phyloP scores from a whole-genome alignment of 1,284 basidiomycete genomes.

The Cutaneotrichosporon cutaneum region DNA sequence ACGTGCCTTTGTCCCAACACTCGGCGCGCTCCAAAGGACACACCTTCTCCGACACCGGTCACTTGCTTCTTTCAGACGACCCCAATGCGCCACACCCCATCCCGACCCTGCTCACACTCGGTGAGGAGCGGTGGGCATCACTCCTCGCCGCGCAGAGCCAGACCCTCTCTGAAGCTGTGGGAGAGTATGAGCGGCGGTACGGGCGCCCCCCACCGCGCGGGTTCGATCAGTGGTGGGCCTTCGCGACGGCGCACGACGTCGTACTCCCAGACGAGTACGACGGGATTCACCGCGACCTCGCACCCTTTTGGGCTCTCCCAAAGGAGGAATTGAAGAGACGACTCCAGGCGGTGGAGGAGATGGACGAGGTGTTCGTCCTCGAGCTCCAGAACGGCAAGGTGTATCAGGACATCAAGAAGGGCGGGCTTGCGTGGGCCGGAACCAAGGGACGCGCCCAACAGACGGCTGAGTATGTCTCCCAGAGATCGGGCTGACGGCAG shows the following conservation, averaged over 20 bases:
- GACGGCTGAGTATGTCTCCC: conserved; percentile 27
- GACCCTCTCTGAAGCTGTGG: conserved; percentile 68
- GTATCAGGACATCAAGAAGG: conserved; percentile 35
- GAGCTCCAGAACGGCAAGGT: conserved; percentile 35
- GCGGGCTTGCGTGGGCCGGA: conserved; percentile 46
- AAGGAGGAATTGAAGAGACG: conserved; percentile 68
- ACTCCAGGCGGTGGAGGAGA: conserved; percentile 57
- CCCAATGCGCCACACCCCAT: conserved; percentile 65
- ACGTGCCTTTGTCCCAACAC: background rate
- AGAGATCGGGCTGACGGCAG: conserved; percentile 19
- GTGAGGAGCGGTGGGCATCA: conserved; percentile 66
- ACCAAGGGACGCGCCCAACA: conserved; percentile 42
- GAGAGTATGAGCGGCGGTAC: conserved; percentile 74
- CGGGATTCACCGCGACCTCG: conserved; percentile 70
- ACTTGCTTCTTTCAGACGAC: conserved; percentile 41
- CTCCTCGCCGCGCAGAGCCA: conserved; percentile 70
- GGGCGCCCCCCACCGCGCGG: conserved; percentile 74
- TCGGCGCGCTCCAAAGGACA: conserved; percentile 23
- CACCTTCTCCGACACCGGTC: conserved; percentile 44
- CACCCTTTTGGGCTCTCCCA: conserved; percentile 72
- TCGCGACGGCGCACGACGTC: conserved; percentile 67
- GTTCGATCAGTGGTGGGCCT: conserved; percentile 85
- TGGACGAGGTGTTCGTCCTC: conserved; percentile 48
- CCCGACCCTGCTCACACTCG: conserved; percentile 70
- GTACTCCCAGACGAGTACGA: conserved; percentile 89